Evolutionary conservation across 352 stramenopile species (phyloP).

Genomic region (Phytophthora sansomeana): DNA sequence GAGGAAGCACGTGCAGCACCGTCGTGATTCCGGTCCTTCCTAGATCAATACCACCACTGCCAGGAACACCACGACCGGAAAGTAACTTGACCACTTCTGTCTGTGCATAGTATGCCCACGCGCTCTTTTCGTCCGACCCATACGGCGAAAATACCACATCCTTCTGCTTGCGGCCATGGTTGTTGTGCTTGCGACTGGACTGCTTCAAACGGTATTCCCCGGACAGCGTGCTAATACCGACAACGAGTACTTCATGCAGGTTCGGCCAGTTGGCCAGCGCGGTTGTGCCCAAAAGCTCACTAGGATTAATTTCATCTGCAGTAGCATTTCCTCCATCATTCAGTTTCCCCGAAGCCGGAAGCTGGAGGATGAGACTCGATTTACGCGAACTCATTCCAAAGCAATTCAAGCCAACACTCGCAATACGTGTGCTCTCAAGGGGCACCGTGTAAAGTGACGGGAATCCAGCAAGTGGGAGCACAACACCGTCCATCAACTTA

Average conservation of each 20-base stretch:
- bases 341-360: slow-evolving; percentile 41
- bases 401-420: slow-evolving; percentile 92
- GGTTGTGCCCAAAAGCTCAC: slow-evolving; percentile 64
- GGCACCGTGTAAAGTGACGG: slow-evolving; percentile 76
- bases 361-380: slow-evolving; percentile 74
- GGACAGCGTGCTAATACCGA: slow-evolving; percentile 73
- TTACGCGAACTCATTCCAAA: slow-evolving; percentile 93
- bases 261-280: slow-evolving; percentile 99
- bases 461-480: slow-evolving; percentile 79
- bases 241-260: slow-evolving; percentile 95
- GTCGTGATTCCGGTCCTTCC: slow-evolving; percentile 79
- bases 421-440: slow-evolving; percentile 62
- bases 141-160: slow-evolving; percentile 57
- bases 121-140: slow-evolving; percentile 59
- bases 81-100: slow-evolving; percentile 79
- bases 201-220: slow-evolving; percentile 67
- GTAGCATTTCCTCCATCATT: slow-evolving; percentile 26
- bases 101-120: slow-evolving; percentile 74
- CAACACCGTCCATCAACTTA: slow-evolving; percentile 75
- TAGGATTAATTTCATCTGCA: slow-evolving; percentile 41
- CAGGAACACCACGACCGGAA: slow-evolving; percentile 75
- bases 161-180: slow-evolving; percentile 21
- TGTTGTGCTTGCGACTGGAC: slow-evolving; percentile 28
- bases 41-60: slow-evolving; percentile 94
- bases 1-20: slow-evolving; percentile 85